A percentile compares a stretch with the other conserved stretches of the same genome.
Evolutionary conservation across 2,329 filamentous ascomycete species (phyloP).

Genomic region (Pseudogymnoascus sp.): DNA sequence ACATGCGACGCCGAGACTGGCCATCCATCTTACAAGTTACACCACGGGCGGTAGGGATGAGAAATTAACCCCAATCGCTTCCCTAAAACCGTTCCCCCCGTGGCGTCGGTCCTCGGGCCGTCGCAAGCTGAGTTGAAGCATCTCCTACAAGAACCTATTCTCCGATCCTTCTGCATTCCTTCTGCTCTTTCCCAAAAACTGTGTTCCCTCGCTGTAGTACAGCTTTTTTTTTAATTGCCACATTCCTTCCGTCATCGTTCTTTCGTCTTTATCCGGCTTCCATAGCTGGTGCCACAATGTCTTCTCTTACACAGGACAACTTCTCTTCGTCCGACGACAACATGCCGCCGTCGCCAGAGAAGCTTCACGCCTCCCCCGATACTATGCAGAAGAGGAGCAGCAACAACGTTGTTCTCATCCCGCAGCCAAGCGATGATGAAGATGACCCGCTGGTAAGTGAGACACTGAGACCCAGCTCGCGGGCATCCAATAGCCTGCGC

Average conservation of each 20-base stretch:
- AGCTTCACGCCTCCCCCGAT: not conserved
- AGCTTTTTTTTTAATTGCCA: not conserved
- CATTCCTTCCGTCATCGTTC: not conserved
- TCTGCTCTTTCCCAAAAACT: not conserved
- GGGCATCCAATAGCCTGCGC: not conserved
- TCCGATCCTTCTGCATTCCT: not conserved
- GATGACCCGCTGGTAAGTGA: conserved; percentile 37
- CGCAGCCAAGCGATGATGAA: conserved; percentile 39
- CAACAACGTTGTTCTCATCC: conserved; percentile 33
- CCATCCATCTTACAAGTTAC: not conserved
- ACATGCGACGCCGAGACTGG: not conserved
- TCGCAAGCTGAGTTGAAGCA: not conserved
- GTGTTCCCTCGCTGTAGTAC: not conserved
- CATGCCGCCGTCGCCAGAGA: not conserved
- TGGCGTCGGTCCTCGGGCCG: not conserved
- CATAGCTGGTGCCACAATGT: not conserved
- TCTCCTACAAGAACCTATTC: not conserved
- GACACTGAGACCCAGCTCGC: not conserved
- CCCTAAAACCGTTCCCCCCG: not conserved
- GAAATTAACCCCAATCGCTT: not conserved
- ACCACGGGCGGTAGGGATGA: not conserved
- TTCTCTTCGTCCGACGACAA: not conserved
- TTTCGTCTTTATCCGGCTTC: not conserved
- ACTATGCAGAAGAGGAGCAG: not conserved
- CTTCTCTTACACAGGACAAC: not conserved